A percentile compares a stretch with the other conserved stretches of the same genome.
Evolutionary conservation across 768 basidiomycete species (phyloP).

Genomic region (Boletus subparvulus): DNA sequence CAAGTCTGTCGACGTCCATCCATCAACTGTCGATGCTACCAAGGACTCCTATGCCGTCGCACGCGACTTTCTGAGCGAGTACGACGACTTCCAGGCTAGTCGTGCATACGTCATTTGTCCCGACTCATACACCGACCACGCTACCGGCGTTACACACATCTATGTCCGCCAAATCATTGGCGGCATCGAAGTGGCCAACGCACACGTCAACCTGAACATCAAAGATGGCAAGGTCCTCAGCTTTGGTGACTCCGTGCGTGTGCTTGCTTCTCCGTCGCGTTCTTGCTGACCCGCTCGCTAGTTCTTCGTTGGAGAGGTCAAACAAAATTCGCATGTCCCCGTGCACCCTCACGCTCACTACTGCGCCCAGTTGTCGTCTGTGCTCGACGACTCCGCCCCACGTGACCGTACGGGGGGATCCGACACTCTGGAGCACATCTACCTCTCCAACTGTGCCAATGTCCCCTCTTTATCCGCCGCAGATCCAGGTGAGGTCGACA

Average conservation of each 20-base stretch:
- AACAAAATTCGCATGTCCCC: constrained; percentile 25
- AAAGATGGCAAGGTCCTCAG: constrained; percentile 82
- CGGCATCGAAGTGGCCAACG: constrained; percentile 85
- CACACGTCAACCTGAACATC: constrained; percentile 91
- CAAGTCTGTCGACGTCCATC: constrained; percentile 40
- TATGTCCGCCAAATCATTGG: constrained; percentile 83
- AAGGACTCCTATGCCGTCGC: constrained; percentile 63
- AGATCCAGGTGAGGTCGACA: constrained; percentile 28
- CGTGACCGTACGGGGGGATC: constrained; percentile 10
- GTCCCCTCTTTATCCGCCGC: constrained; percentile 22
- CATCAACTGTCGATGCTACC: constrained; percentile 40
- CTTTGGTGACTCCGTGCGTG: constrained; percentile 79
- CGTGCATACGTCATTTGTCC: constrained; percentile 59
- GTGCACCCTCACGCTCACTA: constrained; percentile 51
- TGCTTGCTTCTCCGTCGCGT: background rate
- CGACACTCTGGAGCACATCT: constrained; percentile 41
- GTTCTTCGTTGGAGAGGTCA: constrained; percentile 68
- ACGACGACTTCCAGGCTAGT: constrained; percentile 36
- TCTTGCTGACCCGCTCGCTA: constrained; percentile 27
- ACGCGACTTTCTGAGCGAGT: constrained; percentile 49
- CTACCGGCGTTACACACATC: constrained; percentile 84
- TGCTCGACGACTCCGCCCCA: constrained; percentile 19
- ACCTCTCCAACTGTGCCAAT: constrained; percentile 56
- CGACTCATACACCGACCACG: constrained; percentile 84
- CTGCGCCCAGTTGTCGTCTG: constrained; percentile 44